phyloP scores from a whole-genome alignment of 768 basidiomycete genomes.

The Suillus clintonianus region DNA sequence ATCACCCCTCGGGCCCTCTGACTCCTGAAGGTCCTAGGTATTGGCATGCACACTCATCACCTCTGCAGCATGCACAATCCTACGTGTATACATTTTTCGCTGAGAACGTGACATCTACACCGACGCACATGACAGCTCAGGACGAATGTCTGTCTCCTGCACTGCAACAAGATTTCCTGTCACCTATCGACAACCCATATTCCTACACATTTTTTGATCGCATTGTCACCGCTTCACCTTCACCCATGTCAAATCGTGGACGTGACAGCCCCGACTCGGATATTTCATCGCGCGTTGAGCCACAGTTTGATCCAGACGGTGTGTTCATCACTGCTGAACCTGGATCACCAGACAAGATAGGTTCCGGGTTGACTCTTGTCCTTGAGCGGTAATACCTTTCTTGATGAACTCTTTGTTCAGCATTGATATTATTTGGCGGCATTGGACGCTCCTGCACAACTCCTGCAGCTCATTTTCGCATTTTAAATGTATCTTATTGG shows the following conservation, averaged over 20 bases:
- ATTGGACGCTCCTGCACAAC: neutral
- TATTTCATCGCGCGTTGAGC: conserved; percentile 16
- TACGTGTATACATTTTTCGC: conserved; percentile 52
- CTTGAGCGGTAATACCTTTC: conserved; percentile 42
- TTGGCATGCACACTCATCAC: conserved; percentile 34
- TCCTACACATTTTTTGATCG: conserved; percentile 44
- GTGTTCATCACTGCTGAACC: conserved; percentile 37
- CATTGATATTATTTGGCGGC: neutral
- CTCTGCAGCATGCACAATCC: conserved; percentile 18
- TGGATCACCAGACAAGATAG: conserved; percentile 45
- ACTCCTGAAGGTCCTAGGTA: conserved; percentile 45
- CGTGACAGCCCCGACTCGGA: conserved; percentile 14
- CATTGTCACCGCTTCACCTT: conserved; percentile 38
- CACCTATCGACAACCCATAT: conserved; percentile 24
- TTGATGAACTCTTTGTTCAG: neutral
- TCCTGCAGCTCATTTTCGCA: neutral
- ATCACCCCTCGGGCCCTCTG: conserved; percentile 20
- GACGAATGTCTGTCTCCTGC: conserved; percentile 21
- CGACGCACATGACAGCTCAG: neutral
- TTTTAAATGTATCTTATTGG: conserved; percentile 5
- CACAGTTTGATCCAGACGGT: conserved; percentile 46
- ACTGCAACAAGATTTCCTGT: conserved; percentile 21
- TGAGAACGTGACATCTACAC: conserved; percentile 38
- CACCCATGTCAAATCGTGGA: conserved; percentile 37
- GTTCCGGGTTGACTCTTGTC: conserved; percentile 40